A percentile compares a stretch with the other conserved stretches of the same genome.
phyloP scores from a whole-genome alignment of 2,329 filamentous ascomycete genomes.

The Cercospora beticola region DNA sequence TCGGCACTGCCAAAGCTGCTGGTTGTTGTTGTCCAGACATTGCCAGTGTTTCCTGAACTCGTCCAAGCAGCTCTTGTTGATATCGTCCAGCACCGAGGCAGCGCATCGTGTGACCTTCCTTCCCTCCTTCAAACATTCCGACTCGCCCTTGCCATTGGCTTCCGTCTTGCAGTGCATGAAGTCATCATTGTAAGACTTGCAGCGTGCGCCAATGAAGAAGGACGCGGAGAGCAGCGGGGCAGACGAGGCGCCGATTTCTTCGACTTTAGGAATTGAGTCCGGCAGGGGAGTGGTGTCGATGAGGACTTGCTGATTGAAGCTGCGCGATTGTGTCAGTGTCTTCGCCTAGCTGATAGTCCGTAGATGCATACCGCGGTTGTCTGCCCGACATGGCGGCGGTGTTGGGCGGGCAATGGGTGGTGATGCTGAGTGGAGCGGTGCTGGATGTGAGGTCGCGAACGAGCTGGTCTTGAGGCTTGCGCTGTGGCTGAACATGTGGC shows the following conservation, averaged over 20 bases:
- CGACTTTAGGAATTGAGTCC: conserved; percentile 84
- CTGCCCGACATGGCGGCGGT: conserved; percentile 58
- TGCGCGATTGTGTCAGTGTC: conserved; percentile 44
- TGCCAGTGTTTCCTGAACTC: conserved; percentile 94
- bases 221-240: conserved; percentile 87
- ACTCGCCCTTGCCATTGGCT: conserved; percentile 83
- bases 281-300: conserved; percentile 96
- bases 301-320: conserved; percentile 92
- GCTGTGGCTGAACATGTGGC: background rate
- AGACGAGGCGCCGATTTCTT: conserved; percentile 89
- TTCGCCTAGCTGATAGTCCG: conserved; percentile 12
- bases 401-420: conserved; percentile 18
- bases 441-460: conserved; percentile 2
- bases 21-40: conserved; percentile 96
- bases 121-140: conserved; percentile 94
- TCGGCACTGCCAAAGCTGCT: conserved; percentile 94
- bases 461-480: background rate
- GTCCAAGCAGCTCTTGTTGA: conserved; percentile 90
- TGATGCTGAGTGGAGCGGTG: background rate
- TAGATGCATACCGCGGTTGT: conserved; percentile 55
- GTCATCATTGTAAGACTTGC: conserved; percentile 95
- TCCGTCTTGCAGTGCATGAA: conserved; percentile 99
- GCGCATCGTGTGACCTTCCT: conserved; percentile 95
- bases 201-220: conserved; percentile 96
- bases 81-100: conserved; percentile 91